Percentiles rank a stretch among this genome's conserved stretches.
phyloP scores from a whole-genome alignment of 2,329 filamentous ascomycete species.

The Colletotrichum somersetense region DNA sequence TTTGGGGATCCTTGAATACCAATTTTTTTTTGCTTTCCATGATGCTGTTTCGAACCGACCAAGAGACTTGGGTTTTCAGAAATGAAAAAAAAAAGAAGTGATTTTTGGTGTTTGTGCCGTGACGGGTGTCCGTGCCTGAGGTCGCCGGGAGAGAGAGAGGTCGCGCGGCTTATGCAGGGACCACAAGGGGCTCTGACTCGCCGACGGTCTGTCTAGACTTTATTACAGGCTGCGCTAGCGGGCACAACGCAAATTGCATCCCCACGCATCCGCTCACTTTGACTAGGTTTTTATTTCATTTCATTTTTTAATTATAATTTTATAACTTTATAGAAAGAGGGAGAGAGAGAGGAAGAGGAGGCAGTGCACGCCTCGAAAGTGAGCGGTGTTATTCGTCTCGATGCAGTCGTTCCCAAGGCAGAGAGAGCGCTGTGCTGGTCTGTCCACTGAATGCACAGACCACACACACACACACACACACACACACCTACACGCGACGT shows the following conservation, averaged over 20 bases:
- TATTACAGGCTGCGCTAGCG: slow-evolving; percentile 1
- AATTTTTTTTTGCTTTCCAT: slow-evolving; percentile 36
- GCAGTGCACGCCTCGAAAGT: background rate
- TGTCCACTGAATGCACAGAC: background rate
- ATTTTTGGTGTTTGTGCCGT: background rate
- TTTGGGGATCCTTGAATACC: slow-evolving; percentile 42
- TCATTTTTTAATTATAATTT: too few relatives aligned
- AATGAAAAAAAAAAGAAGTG: background rate
- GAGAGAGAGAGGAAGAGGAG: background rate
- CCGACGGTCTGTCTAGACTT: background rate
- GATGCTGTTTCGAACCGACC: background rate
- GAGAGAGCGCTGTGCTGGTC: background rate
- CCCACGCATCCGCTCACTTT: background rate
- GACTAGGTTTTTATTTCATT: background rate
- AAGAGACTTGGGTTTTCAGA: background rate
- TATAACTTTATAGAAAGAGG: too few relatives aligned
- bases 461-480: background rate
- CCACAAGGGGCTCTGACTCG: slow-evolving; percentile 12
- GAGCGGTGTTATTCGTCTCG: background rate
- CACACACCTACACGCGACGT: background rate
- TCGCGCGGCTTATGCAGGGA: slow-evolving; percentile 14
- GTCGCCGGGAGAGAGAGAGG: background rate
- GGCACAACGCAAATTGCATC: slow-evolving; percentile 5
- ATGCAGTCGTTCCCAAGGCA: background rate
- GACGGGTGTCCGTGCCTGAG: background rate